Base-by-base conservation (phyloP, 2,329 filamentous ascomycete species). In the Colletotrichum tropicicola region DNA sequence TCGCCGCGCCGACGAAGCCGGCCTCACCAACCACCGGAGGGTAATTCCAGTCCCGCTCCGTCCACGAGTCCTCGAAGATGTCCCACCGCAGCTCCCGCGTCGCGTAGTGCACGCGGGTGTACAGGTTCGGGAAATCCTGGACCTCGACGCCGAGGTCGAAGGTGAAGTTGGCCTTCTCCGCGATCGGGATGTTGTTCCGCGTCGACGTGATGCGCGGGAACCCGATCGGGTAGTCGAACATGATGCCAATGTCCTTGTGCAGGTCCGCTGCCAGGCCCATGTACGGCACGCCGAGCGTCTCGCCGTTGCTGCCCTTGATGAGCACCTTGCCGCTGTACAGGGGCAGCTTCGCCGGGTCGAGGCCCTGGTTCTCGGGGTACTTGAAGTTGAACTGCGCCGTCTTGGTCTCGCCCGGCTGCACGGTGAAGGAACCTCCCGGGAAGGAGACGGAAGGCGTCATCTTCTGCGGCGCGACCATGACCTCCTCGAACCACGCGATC, bases 1-100 rank as follows among this genome's bases (percentile, higher is more conserved):
- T 79, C 4, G 79, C 79, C 1, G 80, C 78, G 19, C 82, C 82
- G 49, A 84, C 68, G 56, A 77, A 84, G n/a, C 77, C 76, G 12
- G 72, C 72, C 53, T 77, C 51, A 19, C 79, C 80, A 3, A 75
- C 67, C 4, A 73, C 68, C 0, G 76, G 80, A 4, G 82, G 82
- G 52, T 81, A 82, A 9, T 72, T 61, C 82, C 81, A 84, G 35
- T 78, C 69, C 1, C 69, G 66, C 58, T 82, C 79, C 1, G 71
- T 72, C 75, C 78, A 83, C 19, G 72, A 69, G 3, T 63, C 68
- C 4, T 78, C 74, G 59, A 80, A 82, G 25, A 83, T 79, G 57
- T 74, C 72, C 71, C 72, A 75, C 1, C 73, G 66, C 12, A 75
- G 52, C 57, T 75, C 68, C 6, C 69, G 68, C 2, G 71, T 70